Conservation (phyloP, 345 rosid species). For the Acer negundo region DNA sequence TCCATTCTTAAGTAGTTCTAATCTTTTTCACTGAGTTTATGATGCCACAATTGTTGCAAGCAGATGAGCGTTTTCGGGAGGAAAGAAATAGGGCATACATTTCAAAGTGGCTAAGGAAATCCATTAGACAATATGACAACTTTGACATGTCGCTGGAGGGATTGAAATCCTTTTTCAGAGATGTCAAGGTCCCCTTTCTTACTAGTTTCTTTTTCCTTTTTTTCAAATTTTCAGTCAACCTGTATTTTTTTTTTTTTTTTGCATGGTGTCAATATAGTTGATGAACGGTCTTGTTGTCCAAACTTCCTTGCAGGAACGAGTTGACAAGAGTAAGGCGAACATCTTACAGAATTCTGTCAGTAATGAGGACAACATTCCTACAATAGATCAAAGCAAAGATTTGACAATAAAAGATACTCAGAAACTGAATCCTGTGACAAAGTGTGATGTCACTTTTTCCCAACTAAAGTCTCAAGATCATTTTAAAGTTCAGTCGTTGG, state of each 20-base stretch:
- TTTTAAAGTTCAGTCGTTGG: constrained; percentile 31
- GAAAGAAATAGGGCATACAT: constrained; percentile 68
- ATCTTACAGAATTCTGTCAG: constrained; percentile 28
- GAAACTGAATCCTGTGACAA: constrained; percentile 35
- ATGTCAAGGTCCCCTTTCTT: constrained; percentile 62
- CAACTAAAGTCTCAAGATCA: constrained; percentile 32
- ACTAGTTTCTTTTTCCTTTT: constrained; percentile 12
- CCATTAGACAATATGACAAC: constrained; percentile 58
- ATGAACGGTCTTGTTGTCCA: constrained; percentile 22
- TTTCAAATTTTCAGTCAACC: not conserved
- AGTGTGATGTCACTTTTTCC: constrained; percentile 30
- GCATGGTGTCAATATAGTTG: not conserved
- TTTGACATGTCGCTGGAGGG: constrained; percentile 64
- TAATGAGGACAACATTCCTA: constrained; percentile 28
- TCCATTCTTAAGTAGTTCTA: not conserved
- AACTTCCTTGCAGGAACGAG: constrained; percentile 51
- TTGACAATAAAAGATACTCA: constrained; percentile 34
- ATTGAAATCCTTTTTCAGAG: constrained; percentile 68
- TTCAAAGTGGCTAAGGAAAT: constrained; percentile 95
- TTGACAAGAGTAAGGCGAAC: constrained; percentile 40
- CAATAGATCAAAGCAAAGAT: constrained; percentile 27
- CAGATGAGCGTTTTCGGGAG: constrained; percentile 85
- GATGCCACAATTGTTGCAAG: constrained; percentile 15
- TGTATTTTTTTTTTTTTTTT: constrained; percentile 13
- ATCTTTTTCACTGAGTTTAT: constrained; percentile 3